phyloP scores from a whole-genome alignment of 2,329 filamentous ascomycete species.

The Cladophialophora exuberans region DNA sequence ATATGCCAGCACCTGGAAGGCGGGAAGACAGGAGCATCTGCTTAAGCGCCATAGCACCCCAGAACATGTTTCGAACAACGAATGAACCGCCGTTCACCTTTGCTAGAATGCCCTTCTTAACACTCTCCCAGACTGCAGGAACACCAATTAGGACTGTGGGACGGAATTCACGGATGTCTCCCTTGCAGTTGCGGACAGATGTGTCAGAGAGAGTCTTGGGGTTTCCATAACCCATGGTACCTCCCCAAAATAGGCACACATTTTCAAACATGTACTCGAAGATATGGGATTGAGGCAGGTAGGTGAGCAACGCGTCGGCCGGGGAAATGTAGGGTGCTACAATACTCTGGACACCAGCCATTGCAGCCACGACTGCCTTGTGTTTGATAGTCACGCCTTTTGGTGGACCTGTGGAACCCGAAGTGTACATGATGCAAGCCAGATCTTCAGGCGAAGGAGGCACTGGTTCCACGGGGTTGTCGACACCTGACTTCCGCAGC shows the following conservation, averaged over 20 bases:
- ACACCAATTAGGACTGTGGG: constrained; percentile 93
- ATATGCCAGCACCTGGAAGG: constrained; percentile 63
- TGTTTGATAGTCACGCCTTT: constrained; percentile 85
- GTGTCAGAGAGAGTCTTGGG: constrained; percentile 84
- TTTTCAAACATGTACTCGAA: constrained; percentile 97
- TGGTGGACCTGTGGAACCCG: constrained; percentile 80
- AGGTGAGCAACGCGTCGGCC: constrained; percentile 80
- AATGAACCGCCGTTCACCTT: constrained; percentile 74
- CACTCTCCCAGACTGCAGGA: constrained; percentile 94
- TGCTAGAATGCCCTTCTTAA: constrained; percentile 88
- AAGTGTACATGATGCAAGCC: constrained; percentile 77
- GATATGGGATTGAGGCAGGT: constrained; percentile 93
- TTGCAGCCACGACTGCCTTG: constrained; percentile 75
- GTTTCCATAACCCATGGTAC: constrained; percentile 90
- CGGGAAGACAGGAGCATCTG: constrained; percentile 60
- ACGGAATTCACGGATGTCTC: constrained; percentile 89
- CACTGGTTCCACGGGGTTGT: constrained; percentile 68
- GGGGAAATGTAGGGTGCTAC: constrained; percentile 78
- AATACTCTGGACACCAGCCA: constrained; percentile 78
- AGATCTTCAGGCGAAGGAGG: constrained; percentile 73
- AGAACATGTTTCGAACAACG: constrained; percentile 79
- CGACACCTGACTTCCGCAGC: constrained; percentile 55
- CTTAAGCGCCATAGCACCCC: constrained; percentile 66
- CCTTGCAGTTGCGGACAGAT: constrained; percentile 85
- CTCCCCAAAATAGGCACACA: constrained; percentile 83